Base-by-base conservation (phyloP, 129 eudicot species). In the Centrapalus pauciflorus region DNA sequence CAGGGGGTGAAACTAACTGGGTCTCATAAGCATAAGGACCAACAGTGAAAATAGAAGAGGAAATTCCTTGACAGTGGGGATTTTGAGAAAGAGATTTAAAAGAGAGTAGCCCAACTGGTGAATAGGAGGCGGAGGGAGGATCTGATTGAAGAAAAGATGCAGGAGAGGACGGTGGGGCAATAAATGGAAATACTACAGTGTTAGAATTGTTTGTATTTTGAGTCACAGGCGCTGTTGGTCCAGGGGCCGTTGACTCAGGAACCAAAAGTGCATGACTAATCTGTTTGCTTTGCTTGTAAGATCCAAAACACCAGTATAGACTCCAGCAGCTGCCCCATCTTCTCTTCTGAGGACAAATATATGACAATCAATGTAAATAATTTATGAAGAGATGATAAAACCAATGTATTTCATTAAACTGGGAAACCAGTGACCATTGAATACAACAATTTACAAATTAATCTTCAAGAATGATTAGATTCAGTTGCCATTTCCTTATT, bases 11-110 rank as follows among this genome's bases (percentile, higher is more conserved):
- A 58, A 94, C 99, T 71, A 94, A 61, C 75, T 94, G 99, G 5
- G 99, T 94, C 72, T 94, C 99, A 21, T 94, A 80, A 19, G 99
- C 95, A 63, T 94, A 94, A 13, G 99, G 99, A 58, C 99, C 99
- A 6, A 89, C 77, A 2, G 97, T 66, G 67, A 81, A 94, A 33
- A 89, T 81, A 7, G 91, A 78, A 58, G 92, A 77, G 0, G 88
- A 38, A 12, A 80, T 85, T 77, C 83, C 74, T 37, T 82, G 65
- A 48, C 85, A 76, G 65, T 72, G 71, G 33, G 86, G 65, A 56
- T 84, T 76, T 27, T 71, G 77, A 33, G 97, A 80, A 54, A 90
- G 87, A 49, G 96, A 84, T 30, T 82, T 70, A 16, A 85, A 78
- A 1, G 95, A 79, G 30, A 85, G 82, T 25, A 77, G 32, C 32